Conservation (phyloP, 73 alveolate species). For the Paramecium caudatum region DNA sequence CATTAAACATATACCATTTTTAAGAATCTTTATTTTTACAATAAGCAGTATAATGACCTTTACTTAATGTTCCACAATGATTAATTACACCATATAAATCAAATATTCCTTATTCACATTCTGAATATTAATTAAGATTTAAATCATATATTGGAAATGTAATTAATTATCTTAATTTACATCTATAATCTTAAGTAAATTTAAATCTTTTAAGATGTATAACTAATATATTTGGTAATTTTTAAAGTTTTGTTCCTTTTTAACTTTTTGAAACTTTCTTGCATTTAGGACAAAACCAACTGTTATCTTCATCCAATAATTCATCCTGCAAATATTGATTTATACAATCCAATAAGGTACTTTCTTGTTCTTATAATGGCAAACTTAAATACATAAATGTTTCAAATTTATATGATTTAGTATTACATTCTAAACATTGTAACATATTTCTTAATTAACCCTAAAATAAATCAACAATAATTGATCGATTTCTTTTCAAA, state of each 20-base stretch:
- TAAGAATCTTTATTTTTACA: constrained; percentile 82
- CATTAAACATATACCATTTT: constrained; percentile 84
- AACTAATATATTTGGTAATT: constrained; percentile 92
- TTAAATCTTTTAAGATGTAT: constrained; percentile 93
- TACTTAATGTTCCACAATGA: constrained; percentile 89
- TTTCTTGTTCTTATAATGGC: constrained; percentile 85
- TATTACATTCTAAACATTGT: constrained; percentile 80
- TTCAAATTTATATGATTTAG: constrained; percentile 84
- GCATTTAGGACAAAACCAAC: constrained; percentile 93
- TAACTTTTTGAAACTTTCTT: constrained; percentile 82
- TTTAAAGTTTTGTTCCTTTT: constrained; percentile 91
- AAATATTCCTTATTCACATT: constrained; percentile 87
- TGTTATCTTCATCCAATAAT: constrained; percentile 85
- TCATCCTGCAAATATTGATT: constrained; percentile 88
- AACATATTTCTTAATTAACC: constrained; percentile 86
- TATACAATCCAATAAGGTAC: constrained; percentile 81
- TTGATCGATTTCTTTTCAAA: constrained; percentile 87
- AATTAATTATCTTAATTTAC: constrained; percentile 84
- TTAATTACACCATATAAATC: constrained; percentile 93
- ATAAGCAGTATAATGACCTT: constrained; percentile 96
- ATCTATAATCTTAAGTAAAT: constrained; percentile 77
- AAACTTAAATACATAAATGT: constrained; percentile 92
- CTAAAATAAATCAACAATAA: constrained; percentile 91
- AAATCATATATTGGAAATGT: constrained; percentile 90
- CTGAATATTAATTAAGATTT: constrained; percentile 84